Base-by-base conservation (phyloP, 2,329 filamentous ascomycete species). In the Penicillium sp. region DNA sequence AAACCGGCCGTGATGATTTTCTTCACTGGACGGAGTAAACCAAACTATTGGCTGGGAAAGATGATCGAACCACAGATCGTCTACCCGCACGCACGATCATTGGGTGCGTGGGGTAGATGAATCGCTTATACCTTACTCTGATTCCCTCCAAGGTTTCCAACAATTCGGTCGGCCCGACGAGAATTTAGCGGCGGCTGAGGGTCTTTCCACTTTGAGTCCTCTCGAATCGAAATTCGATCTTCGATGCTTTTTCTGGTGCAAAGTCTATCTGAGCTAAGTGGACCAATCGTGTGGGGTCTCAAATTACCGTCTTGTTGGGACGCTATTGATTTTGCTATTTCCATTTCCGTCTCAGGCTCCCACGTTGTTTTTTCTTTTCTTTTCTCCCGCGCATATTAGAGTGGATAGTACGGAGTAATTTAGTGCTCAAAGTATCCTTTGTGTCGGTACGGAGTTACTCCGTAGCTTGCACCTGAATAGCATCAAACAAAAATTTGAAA, bases 171-270 rank as follows among this genome's bases (percentile, higher is more conserved):
- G 21, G 41, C 41, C 34, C 42, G 40, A 10, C 16, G 22, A 14
- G 27, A 24, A 46, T 29, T 47, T 56, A 52, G 52, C 47, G 57
- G 59, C 53, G 56, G 58, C 58, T 56, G 53, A 54, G 58, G 48
- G 45, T 24, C n/a, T 29, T 44, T 47, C 27, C 27, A 41, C 31
- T 27, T 34, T 27, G 24, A 27, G 24, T 27, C 5, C 24, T 8
- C 5, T 36, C 8, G 21, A 13, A 42, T 39, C 11, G 13, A 43
- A 7, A 24, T 16, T 5, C 22, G 22, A 34, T 9, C 11, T n/a
- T 36, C n/a, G 16, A 48, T 7, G 24, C 21, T 27, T 27, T 22
- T 38, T 34, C 27, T 43, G 7, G 11, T 41, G 27, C 22, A 55
- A 62, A 56, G 51, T 54, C 45, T 56, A 63, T 58, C 54, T 58